Conservation (phyloP, 2,329 filamentous ascomycete genomes). For the Conoideocrella luteorostrata region DNA sequence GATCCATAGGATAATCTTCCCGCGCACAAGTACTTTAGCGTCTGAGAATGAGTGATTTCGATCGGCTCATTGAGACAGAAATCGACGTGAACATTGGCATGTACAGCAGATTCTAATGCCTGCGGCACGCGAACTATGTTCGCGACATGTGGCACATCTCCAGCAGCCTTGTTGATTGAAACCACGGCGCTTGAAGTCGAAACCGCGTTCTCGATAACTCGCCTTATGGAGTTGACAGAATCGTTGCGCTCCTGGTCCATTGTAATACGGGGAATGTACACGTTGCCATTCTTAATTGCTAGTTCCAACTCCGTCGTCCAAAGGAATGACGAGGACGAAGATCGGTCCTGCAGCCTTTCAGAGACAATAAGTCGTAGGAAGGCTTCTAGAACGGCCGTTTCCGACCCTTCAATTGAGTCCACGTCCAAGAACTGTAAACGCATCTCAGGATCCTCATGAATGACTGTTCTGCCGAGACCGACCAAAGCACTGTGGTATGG, state of each 20-base stretch:
- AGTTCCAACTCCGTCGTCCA: background rate
- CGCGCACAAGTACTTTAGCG: too few species aligned
- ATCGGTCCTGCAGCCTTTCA: too few species aligned
- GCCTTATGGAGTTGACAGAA: background rate
- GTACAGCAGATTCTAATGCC: too few species aligned
- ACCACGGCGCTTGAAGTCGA: too few species aligned
- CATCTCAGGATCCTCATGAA: background rate
- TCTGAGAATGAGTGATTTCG: too few species aligned
- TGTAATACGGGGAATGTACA: background rate
- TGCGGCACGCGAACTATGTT: too few species aligned
- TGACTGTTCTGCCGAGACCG: background rate
- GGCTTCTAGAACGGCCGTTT: background rate
- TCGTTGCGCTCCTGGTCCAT: background rate
- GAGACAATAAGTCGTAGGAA: background rate
- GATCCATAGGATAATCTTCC: too few species aligned
- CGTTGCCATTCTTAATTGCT: background rate
- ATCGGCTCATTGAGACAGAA: too few species aligned
- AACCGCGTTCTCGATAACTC: background rate
- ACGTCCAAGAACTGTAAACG: slow-evolving; percentile 4
- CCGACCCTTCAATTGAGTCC: background rate
- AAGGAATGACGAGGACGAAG: background rate
- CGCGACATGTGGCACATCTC: too few species aligned
- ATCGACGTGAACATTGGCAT: too few species aligned
- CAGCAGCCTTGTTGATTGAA: background rate
- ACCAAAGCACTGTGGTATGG: background rate